Evolutionary conservation across 805 yeast species (phyloP), one percentile per base, ranked within the genome.

Genomic region (Millerozyma miso): DNA sequence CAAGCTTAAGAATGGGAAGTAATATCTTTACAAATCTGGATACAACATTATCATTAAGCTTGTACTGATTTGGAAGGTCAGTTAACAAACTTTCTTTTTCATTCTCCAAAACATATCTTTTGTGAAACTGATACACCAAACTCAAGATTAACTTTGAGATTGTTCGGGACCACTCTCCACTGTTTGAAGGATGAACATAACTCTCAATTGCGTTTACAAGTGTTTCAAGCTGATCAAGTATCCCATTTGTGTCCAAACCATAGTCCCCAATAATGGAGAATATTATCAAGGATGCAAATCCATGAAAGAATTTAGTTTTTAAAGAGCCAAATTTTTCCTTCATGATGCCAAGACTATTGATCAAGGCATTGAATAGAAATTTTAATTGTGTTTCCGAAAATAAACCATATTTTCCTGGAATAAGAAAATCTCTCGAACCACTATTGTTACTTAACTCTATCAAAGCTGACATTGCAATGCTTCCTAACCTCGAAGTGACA

Each of bases 111-210:
- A 72, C 64, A 32, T 58, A 65, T 53, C 95, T 71, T 41, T 76
- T 74, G 54, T 82, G 88, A 45, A 79, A 81, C 48, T 76, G 76
- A 38, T 73, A 69, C 0, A 81, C 75, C 40, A 88, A 64, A 35
- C 80, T 75, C 46, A 76, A 73, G n/a, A 85, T 67, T 19, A 86
- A 74, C 44, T 78, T 78, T 0, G 95, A 74, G 23, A 91, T 76
- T 3, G 82, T 67, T 19, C 74, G 62, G 0, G 95, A 77, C 97
- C 98, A 90, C n/a, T 75, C 74, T 0, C 97, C 98, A n/a, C 73
- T 62, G 59, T 90, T 90, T 0, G 98, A 89, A 4, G 99, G 99
- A 60, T 93, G 97, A 3, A 81, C 82, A 62, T 83, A 87, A 15
- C 96, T 86, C 47, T 79, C 83, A 4, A 89, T 68, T 0, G 95